These are phyloP conservation scores for Penicillium samsonianum DNA, from an alignment of 495 filamentous ascomycete species.

Conservation along the genomic window DNA sequence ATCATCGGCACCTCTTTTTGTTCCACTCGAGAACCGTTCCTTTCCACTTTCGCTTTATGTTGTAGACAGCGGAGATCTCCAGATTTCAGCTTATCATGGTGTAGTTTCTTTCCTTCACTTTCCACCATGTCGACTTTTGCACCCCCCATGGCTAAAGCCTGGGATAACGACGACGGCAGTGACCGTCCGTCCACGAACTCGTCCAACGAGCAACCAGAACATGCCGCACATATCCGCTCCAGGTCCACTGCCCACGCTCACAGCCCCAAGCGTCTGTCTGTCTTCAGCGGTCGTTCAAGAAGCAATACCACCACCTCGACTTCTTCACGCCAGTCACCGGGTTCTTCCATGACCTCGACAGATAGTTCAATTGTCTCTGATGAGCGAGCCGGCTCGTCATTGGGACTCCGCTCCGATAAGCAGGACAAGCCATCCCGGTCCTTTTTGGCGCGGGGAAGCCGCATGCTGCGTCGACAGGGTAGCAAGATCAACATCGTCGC, in stretches of 20 bases:
- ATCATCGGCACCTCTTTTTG: slow-evolving; percentile 5
- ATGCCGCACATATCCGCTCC: slow-evolving; percentile 43
- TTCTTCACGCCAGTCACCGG: slow-evolving; percentile 41
- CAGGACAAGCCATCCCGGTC: slow-evolving; percentile 46
- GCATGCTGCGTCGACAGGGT: slow-evolving; percentile 53
- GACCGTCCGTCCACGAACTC: slow-evolving; percentile 41
- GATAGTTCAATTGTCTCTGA: slow-evolving; percentile 33
- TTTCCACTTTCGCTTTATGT: slow-evolving; percentile 10
- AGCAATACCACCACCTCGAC: slow-evolving; percentile 49
- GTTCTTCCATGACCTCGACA: slow-evolving; percentile 43
- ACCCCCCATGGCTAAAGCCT: slow-evolving; percentile 13
- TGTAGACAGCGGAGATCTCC: slow-evolving; percentile 14
- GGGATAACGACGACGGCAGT: slow-evolving; percentile 33
- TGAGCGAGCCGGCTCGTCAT: slow-evolving; percentile 34
- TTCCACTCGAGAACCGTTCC: slow-evolving; percentile 13
- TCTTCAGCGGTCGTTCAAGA: slow-evolving; percentile 46
- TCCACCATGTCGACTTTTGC: slow-evolving; percentile 12
- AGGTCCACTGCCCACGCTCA: slow-evolving; percentile 43
- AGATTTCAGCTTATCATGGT: slow-evolving; percentile 19
- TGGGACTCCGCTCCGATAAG: slow-evolving; percentile 36
- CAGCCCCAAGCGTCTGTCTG: slow-evolving; percentile 46
- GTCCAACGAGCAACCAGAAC: slow-evolving; percentile 43
- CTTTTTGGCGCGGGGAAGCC: slow-evolving; percentile 50
- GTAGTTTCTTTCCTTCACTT: slow-evolving; percentile 10
- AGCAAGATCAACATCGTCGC: slow-evolving; percentile 54